These are phyloP conservation scores for Xylariaceae sp. DNA, from an alignment of 2,329 filamentous ascomycete species.

Conservation along the genomic window DNA sequence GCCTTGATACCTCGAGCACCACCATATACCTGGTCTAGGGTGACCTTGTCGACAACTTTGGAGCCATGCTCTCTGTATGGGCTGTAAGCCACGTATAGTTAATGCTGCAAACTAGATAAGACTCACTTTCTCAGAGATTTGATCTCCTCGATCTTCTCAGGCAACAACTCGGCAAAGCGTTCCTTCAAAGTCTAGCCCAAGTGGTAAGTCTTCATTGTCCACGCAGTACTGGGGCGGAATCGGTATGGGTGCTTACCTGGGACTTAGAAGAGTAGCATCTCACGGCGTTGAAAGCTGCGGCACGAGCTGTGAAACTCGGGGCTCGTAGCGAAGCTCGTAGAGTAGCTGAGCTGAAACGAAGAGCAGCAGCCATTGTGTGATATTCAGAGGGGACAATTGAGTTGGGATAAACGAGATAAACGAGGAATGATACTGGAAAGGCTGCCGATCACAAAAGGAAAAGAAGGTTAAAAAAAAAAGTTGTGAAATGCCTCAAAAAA, in stretches of 20 bases:
- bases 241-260: slow-evolving; percentile 61
- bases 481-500: slow-evolving; percentile 28
- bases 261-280: slow-evolving; percentile 91
- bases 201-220: slow-evolving; percentile 28
- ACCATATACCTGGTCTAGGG: slow-evolving; percentile 98
- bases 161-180: slow-evolving; percentile 93
- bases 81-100: slow-evolving; percentile 31
- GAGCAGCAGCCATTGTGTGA: slow-evolving; percentile 76
- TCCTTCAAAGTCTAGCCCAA: slow-evolving; percentile 84
- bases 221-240: slow-evolving; percentile 13
- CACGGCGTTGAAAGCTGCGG: slow-evolving; percentile 76
- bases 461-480: slow-evolving; percentile 13
- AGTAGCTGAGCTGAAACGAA: slow-evolving; percentile 80
- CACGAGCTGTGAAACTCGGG: slow-evolving; percentile 68
- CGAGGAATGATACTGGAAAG: slow-evolving; percentile 1
- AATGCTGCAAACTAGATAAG: slow-evolving; percentile 17
- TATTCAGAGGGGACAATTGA: slow-evolving; percentile 11
- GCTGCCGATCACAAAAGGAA: slow-evolving; percentile 8
- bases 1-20: slow-evolving; percentile 99
- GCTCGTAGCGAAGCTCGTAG: slow-evolving; percentile 75
- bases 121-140: slow-evolving; percentile 95
- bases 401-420: slow-evolving; percentile 4
- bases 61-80: slow-evolving; percentile 79
- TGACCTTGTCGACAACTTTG: slow-evolving; percentile 97
- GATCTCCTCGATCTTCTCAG: slow-evolving; percentile 97